phyloP scores from a whole-genome alignment of 23 red algal species.

The Pyropia haitanensis region DNA sequence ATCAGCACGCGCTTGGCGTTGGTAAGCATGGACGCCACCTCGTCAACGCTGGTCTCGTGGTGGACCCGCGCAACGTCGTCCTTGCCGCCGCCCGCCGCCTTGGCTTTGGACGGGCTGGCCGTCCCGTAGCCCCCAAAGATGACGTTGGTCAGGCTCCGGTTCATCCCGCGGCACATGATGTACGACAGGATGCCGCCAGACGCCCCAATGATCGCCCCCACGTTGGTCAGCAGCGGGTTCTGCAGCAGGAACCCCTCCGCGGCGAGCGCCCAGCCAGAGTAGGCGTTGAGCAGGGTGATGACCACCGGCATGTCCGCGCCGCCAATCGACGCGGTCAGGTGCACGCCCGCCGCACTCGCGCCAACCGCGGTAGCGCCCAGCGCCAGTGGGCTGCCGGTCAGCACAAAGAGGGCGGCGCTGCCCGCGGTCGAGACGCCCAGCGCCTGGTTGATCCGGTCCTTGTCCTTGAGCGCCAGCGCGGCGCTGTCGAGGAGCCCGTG shows the following conservation, averaged over 20 bases:
- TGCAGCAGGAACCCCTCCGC: slow-evolving; percentile 67
- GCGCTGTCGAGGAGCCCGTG: slow-evolving; percentile 38
- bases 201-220: slow-evolving; percentile 52
- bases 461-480: slow-evolving; percentile 28
- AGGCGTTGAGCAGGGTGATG: slow-evolving; percentile 53
- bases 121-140: slow-evolving; percentile 56
- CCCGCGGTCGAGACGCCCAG: slow-evolving; percentile 32
- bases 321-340: slow-evolving; percentile 56
- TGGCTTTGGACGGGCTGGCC: slow-evolving; percentile 24
- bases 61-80: slow-evolving; percentile 9
- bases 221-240: slow-evolving; percentile 46
- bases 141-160: slow-evolving; percentile 50
- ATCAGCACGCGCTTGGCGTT: slow-evolving; percentile 57
- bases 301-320: slow-evolving; percentile 61
- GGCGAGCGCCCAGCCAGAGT: slow-evolving; percentile 44
- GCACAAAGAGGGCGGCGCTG: slow-evolving; percentile 29
- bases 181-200: slow-evolving; percentile 53
- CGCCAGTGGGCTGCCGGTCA: slow-evolving; percentile 40
- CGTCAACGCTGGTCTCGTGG: slow-evolving; percentile 28
- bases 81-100: slow-evolving; percentile 15
- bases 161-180: slow-evolving; percentile 67
- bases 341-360: slow-evolving; percentile 44
- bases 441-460: slow-evolving; percentile 42
- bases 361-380: neutral
- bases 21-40: slow-evolving; percentile 24